phyloP scores from a whole-genome alignment of 176 grass and related monocot genomes.

The Eragrostis nindensis region DNA sequence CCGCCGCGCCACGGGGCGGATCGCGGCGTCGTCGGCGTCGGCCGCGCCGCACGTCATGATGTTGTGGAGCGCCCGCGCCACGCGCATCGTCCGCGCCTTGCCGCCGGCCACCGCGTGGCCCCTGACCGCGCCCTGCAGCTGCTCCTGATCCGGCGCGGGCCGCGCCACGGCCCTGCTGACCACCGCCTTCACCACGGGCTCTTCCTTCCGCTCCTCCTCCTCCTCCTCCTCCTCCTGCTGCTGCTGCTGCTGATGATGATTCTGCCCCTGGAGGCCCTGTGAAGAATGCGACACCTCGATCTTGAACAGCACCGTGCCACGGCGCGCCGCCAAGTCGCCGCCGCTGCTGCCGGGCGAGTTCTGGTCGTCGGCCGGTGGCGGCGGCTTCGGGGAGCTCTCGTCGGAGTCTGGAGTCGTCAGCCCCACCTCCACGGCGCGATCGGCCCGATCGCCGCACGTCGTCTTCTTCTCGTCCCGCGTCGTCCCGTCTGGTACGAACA shows the following conservation, averaged over 20 bases:
- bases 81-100: slow-evolving; percentile 35
- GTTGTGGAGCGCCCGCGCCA: slow-evolving; percentile 46
- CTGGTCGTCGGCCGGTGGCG: slow-evolving; percentile 25
- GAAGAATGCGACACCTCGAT: not conserved
- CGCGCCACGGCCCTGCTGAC: not conserved
- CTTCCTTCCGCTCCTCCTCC: not conserved
- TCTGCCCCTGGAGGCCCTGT: not conserved
- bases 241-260: not conserved
- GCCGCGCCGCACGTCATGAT: slow-evolving; percentile 53
- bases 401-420: slow-evolving; percentile 18
- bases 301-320: not conserved
- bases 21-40: slow-evolving; percentile 43
- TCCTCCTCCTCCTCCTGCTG: too few relatives aligned
- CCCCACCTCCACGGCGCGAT: slow-evolving; percentile 7
- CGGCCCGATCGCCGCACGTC: not conserved
- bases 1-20: slow-evolving; percentile 25
- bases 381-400: slow-evolving; percentile 18
- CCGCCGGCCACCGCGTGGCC: not conserved
- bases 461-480: not conserved
- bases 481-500: slow-evolving; percentile 29
- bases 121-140: not conserved
- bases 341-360: slow-evolving; percentile 20
- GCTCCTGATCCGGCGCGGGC: not conserved
- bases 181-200: not conserved
- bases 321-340: not conserved